A percentile compares a stretch with the other conserved stretches of the same genome.
phyloP scores from a whole-genome alignment of 176 grass and related monocot species.

The Eleusine coracana region DNA sequence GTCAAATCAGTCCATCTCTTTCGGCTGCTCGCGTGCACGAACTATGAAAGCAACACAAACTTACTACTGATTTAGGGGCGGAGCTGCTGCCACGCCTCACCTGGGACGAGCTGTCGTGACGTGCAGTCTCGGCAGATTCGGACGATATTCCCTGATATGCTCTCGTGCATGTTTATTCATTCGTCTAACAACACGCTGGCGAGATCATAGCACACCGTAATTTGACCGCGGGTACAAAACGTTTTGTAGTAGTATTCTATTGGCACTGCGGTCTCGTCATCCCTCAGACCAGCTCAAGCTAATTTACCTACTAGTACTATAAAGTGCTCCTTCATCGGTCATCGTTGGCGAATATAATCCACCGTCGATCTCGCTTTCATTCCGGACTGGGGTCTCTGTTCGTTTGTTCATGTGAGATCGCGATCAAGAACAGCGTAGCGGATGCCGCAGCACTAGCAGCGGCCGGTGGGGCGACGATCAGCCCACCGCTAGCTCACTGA shows the following conservation, averaged over 20 bases:
- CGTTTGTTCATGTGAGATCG: slow-evolving; percentile 1
- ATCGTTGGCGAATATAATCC: too few relatives aligned
- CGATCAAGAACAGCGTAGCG: slow-evolving; percentile 5
- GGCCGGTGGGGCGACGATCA: background rate
- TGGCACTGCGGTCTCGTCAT: background rate
- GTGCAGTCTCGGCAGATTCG: background rate
- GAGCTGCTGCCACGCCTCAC: background rate
- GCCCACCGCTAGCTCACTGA: background rate
- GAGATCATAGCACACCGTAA: background rate
- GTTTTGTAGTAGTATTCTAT: background rate
- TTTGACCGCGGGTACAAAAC: background rate
- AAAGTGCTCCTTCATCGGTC: too few relatives aligned
- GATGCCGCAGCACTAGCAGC: background rate
- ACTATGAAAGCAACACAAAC: slow-evolving; percentile 3
- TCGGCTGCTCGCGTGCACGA: background rate
- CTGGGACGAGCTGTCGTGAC: background rate
- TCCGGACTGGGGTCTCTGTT: background rate
- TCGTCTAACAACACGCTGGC: background rate
- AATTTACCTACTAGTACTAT: background rate
- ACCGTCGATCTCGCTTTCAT: background rate
- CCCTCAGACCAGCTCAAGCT: background rate
- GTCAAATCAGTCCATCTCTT: background rate
- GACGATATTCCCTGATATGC: background rate
- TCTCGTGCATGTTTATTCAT: background rate
- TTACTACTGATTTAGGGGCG: background rate